These are phyloP conservation scores for Fusarium fracticaudum DNA, from an alignment of 2,329 filamentous ascomycete genomes.

Conservation along the genomic window DNA sequence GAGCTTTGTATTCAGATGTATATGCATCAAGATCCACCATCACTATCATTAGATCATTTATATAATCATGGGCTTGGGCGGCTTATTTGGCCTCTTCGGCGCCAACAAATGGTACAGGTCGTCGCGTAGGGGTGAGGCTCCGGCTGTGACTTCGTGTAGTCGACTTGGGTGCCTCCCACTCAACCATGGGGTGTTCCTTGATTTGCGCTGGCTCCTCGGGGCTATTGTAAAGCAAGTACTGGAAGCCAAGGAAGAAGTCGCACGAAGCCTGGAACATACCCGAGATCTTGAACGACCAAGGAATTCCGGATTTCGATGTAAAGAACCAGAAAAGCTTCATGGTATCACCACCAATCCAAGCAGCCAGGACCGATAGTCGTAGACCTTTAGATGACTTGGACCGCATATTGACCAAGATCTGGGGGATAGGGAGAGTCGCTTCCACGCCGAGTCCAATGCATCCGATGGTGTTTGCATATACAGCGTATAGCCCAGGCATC, in stretches of 20 bases:
- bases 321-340: constrained; percentile 94
- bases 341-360: constrained; percentile 81
- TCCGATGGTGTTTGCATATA: constrained; percentile 75
- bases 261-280: constrained; percentile 83
- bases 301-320: constrained; percentile 74
- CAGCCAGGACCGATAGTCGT: constrained; percentile 76
- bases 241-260: constrained; percentile 77
- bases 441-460: constrained; percentile 81
- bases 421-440: constrained; percentile 82
- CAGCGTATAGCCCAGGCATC: constrained; percentile 64
- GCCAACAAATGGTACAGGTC: constrained; percentile 51
- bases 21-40: constrained; percentile 12
- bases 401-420: constrained; percentile 76
- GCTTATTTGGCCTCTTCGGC: constrained; percentile 40
- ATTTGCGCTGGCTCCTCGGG: constrained; percentile 49
- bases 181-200: constrained; percentile 52
- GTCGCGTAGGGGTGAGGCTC: constrained; percentile 52
- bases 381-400: constrained; percentile 80
- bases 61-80: not conserved
- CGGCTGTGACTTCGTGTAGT: constrained; percentile 43
- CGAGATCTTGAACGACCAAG: constrained; percentile 82
- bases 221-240: constrained; percentile 76
- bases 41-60: constrained; percentile 32
- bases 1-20: constrained; percentile 4
- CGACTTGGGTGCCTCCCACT: constrained; percentile 47